Base-by-base conservation (phyloP, 176 grass and related monocot species). In the Carex pumila region DNA sequence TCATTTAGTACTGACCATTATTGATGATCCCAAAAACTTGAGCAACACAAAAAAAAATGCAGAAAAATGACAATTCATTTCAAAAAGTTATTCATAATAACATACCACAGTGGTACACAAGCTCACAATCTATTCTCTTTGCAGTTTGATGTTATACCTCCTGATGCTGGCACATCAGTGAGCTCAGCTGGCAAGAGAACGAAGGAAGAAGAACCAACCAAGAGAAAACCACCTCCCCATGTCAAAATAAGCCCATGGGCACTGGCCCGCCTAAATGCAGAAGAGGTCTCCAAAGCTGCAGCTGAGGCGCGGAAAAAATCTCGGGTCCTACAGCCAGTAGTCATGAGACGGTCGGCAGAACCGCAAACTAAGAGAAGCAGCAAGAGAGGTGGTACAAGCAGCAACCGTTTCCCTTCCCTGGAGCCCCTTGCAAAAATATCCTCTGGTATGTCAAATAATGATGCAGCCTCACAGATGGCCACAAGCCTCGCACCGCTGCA, bases 191-290 rank as follows among this genome's bases (percentile, higher is more conserved):
- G 72, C 53, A 99, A 92, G 88, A 95, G 89, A 69, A 84, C 50
- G 18, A 92, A 88, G 83, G 83, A 86, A 87, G 88, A 88, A 8
- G 95, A 95, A 88, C 82, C 85, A 85, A 72, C 65, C 70, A 99
- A 87, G 79, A 92, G 85, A 90, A 95, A 91, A 89, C 65, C 54
- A 83, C 85, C 85, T 5, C 88, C 89, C 47, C 69, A 88, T 30
- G 83, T 99, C 11, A 99, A 99, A 90, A 99, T 95, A 59, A 99
- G 90, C 77, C 93, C 96, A 79, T 99, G 96, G 96, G 93, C 96
- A 45, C 50, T 99, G 79, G 96, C 96, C 69, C 93, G 96, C 30
- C 89, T 99, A 61, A 99, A 99, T 43, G 93, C 96, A 1, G 96
- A 99, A 72, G 96, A 99, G 84, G 96, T 99, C 74, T 99, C 93